Percentiles rank a stretch among this genome's conserved stretches.
Conservation (phyloP, 345 rosid genomes). For the Gossypium arboreum region DNA sequence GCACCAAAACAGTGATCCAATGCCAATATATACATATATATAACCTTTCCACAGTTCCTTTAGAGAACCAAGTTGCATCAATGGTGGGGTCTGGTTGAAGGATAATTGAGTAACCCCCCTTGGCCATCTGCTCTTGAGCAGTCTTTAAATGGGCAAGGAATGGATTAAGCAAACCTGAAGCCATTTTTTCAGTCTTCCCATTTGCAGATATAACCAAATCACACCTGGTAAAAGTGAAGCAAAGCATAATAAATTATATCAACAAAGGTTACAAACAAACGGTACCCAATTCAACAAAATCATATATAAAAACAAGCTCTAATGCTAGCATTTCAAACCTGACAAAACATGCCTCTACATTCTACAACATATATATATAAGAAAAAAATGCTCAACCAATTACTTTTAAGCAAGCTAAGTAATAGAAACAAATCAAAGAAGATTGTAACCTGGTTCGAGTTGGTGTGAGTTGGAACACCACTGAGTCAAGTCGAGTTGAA, state of each 20-base stretch:
- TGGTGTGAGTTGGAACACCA: slow-evolving; percentile 93
- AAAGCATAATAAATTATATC: background rate
- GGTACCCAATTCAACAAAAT: too few relatives aligned
- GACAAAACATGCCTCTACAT: too few relatives aligned
- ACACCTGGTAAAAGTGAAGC: slow-evolving; percentile 47
- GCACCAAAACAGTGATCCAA: background rate
- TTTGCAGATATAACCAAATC: slow-evolving; percentile 77
- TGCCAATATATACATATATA: background rate
- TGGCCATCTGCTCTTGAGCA: slow-evolving; percentile 74
- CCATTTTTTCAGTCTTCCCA: slow-evolving; percentile 81
- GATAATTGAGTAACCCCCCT: slow-evolving; percentile 85
- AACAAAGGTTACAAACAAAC: too few relatives aligned
- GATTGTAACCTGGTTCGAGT: slow-evolving; percentile 78
- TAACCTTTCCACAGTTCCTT: slow-evolving; percentile 75
- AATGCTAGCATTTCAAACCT: too few relatives aligned
- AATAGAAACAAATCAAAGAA: background rate
- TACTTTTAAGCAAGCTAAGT: background rate
- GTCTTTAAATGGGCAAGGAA: slow-evolving; percentile 84
- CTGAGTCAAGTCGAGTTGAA: slow-evolving; percentile 75
- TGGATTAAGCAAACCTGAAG: slow-evolving; percentile 86
- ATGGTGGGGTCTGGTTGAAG: slow-evolving; percentile 60
- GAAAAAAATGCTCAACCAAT: too few relatives aligned
- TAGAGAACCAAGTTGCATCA: slow-evolving; percentile 81
- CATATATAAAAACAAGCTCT: too few relatives aligned
- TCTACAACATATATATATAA: too few relatives aligned